Base-by-base conservation (phyloP, 306 rosid species). In the Citrullus mucosospermus region DNA sequence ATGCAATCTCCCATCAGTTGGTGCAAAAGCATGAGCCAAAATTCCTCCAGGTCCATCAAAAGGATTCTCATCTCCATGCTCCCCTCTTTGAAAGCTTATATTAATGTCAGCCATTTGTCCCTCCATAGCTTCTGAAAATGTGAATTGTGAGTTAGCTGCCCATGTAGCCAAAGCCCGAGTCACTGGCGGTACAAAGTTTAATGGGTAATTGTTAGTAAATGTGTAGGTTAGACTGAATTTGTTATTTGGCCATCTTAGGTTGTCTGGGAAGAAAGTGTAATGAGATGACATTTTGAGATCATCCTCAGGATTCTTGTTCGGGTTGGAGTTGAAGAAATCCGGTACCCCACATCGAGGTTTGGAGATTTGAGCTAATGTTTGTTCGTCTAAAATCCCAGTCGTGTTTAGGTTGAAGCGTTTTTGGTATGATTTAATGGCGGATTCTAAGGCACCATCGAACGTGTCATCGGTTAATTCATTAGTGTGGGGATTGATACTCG, bases 341-440 rank as follows among this genome's bases (percentile, higher is more conserved):
- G 89, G 71, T 0, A 84, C 68, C 2, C 88, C 92, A 25, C 92
- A 88, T 6, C 92, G 85, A 18, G 90, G 87, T 18, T 8, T 77
- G 2, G 48, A 51, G 82, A 86, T 81, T 32, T 6, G 78, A 0
- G 62, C 16, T 12, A 88, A 2, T 6, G 91, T 88, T 68, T 60
- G 36, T 2, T 57, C 8, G 18, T 86, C 84, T 4, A 88, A 6
- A 0, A 32, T n/a, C 17, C 91, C 89, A 1, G 72, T 82, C 38
- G 58, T 15, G 5, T 43, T 70, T 34, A 88, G 56, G 16, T 80
- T 43, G 68, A 53, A 80, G 28, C 62, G 62, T 44, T 15, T 8
- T 34, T 88, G 91, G 79, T 86, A 88, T 0, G 75, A 41, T 80
- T 81, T 86, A 17, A 88, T 32, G 22, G 91, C 89, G 0, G 60